These are phyloP conservation scores for Teratosphaeria zuluensis DNA, from an alignment of 2,329 filamentous ascomycete genomes.

Conservation along the genomic window DNA sequence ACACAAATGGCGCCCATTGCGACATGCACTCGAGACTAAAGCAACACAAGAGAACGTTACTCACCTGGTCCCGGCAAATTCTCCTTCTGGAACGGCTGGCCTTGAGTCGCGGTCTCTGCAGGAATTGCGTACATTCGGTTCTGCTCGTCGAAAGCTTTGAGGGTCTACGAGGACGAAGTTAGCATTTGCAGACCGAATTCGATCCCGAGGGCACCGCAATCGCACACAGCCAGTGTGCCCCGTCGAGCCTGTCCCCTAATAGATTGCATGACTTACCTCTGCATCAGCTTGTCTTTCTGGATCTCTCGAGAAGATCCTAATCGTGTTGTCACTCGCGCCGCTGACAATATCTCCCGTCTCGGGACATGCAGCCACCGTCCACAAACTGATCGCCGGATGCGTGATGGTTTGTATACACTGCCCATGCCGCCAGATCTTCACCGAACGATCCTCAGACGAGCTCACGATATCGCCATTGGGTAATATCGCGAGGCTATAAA, in stretches of 20 bases:
- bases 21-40: neutral
- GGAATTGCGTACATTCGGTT: constrained; percentile 28
- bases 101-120: constrained; percentile 56
- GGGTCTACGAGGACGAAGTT: constrained; percentile 13
- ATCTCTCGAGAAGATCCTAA: constrained; percentile 73
- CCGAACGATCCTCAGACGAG: constrained; percentile 86
- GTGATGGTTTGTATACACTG: constrained; percentile 92
- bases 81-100: constrained; percentile 69
- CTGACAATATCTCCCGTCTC: constrained; percentile 88
- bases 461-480: constrained; percentile 84
- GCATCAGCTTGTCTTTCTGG: constrained; percentile 59
- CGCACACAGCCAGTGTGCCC: neutral
- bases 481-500: constrained; percentile 71
- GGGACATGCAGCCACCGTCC: constrained; percentile 74
- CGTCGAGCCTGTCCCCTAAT: neutral
- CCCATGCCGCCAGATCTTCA: constrained; percentile 74
- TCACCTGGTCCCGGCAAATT: constrained; percentile 65
- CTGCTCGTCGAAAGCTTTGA: constrained; percentile 69
- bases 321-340: constrained; percentile 78
- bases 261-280: constrained; percentile 34
- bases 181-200: neutral
- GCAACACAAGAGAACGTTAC: constrained; percentile 1
- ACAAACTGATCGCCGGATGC: constrained; percentile 92
- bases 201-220: neutral
- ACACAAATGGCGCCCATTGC: neutral